A percentile compares a stretch with the other conserved stretches of the same genome.
These are phyloP conservation scores for Dipteronia sinensis DNA, from an alignment of 345 rosid species.

Conservation along the genomic window DNA sequence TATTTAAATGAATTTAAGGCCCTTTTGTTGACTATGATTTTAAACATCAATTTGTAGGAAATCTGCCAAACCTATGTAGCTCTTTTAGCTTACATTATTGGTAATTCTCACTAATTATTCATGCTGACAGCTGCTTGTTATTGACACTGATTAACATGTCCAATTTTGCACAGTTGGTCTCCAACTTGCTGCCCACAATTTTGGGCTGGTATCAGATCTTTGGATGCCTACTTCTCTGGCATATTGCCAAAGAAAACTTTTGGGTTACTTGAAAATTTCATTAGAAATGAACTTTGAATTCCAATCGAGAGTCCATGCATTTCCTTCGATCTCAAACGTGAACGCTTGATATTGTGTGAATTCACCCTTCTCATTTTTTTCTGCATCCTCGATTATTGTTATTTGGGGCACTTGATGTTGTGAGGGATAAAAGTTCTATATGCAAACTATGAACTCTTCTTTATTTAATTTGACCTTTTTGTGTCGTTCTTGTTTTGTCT, in stretches of 20 bases:
- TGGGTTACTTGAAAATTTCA: not conserved
- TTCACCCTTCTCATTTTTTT: not conserved
- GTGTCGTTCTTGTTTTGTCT: not conserved
- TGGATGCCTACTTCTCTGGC: not conserved
- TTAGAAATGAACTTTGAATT: not conserved
- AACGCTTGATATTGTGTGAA: not conserved
- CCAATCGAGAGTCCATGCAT: not conserved
- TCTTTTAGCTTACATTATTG: not conserved
- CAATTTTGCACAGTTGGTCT: not conserved
- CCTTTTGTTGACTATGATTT: constrained; percentile 1
- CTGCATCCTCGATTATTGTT: not conserved
- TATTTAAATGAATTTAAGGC: not conserved
- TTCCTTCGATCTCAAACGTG: not conserved
- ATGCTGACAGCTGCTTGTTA: not conserved
- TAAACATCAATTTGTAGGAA: not conserved
- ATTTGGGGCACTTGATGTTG: not conserved
- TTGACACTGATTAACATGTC: not conserved
- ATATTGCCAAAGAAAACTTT: not conserved
- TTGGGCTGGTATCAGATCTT: not conserved
- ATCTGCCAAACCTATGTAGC: not conserved
- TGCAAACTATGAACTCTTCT: not conserved
- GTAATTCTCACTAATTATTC: not conserved
- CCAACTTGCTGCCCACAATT: too few relatives aligned
- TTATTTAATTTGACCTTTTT: not conserved
- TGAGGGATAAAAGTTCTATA: not conserved